Evolutionary conservation across 2,329 filamentous ascomycete genomes (phyloP).

Genomic region (Alternaria longipes): DNA sequence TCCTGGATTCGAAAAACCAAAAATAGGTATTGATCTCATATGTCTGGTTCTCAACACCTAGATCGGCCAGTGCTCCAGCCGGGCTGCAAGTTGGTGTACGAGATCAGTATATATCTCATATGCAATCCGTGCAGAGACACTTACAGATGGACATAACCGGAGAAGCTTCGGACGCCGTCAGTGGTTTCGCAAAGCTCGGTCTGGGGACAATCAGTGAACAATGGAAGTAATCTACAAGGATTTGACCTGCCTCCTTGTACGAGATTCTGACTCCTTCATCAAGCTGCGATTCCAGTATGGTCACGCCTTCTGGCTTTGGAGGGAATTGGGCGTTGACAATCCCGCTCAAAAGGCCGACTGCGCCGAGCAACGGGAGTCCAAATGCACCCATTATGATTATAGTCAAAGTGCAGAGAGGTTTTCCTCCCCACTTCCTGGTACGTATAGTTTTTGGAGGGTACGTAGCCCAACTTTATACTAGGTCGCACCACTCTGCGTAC

Average conservation of each 20-base stretch:
- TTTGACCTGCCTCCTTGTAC: slow-evolving; percentile 54
- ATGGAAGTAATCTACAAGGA: not conserved
- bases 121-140: too few species aligned
- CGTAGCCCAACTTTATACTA: not conserved
- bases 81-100: slow-evolving; percentile 50
- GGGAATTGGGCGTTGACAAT: slow-evolving; percentile 50
- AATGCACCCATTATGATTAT: slow-evolving; percentile 17
- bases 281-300: slow-evolving; percentile 51
- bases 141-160: slow-evolving; percentile 63
- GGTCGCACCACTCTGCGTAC: not conserved
- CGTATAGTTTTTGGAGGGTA: not conserved
- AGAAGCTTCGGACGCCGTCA: slow-evolving; percentile 64
- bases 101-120: too few species aligned
- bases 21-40: slow-evolving; percentile 67
- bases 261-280: slow-evolving; percentile 54
- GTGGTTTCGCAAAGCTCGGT: slow-evolving; percentile 65
- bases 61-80: slow-evolving; percentile 53
- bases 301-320: slow-evolving; percentile 49
- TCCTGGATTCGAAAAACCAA: slow-evolving; percentile 70
- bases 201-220: slow-evolving; percentile 20
- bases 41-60: slow-evolving; percentile 50
- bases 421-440: not conserved
- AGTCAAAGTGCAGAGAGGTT: not conserved
- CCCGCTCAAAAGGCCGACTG: slow-evolving; percentile 24
- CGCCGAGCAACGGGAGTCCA: slow-evolving; percentile 21